Percentiles rank a stretch among this genome's conserved stretches.
Evolutionary conservation across 441 rosid genomes (phyloP).

Genomic region (Adansonia grandidieri): DNA sequence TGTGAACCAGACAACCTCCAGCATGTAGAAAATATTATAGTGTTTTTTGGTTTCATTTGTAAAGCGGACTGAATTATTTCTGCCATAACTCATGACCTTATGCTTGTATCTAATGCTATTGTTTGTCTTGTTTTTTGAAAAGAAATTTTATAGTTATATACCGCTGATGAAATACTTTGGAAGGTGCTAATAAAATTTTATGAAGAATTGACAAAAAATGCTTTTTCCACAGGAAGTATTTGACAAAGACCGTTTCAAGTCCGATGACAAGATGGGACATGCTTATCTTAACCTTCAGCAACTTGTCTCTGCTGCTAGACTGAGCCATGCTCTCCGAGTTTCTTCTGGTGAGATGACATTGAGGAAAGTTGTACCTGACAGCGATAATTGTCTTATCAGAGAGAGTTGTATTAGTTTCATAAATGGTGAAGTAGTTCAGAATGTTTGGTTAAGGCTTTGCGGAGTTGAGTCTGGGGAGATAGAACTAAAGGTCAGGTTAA

Average conservation of each 20-base stretch:
- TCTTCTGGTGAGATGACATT: slow-evolving; percentile 75
- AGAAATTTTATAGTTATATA: neutral
- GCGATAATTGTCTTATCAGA: slow-evolving; percentile 75
- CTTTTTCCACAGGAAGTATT: slow-evolving; percentile 77
- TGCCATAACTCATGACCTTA: neutral
- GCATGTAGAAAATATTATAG: neutral
- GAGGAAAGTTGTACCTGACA: slow-evolving; percentile 77
- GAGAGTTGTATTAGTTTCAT: slow-evolving; percentile 81
- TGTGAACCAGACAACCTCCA: slow-evolving; percentile 12
- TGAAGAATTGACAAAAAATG: slow-evolving; percentile 12
- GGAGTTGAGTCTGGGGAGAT: slow-evolving; percentile 95
- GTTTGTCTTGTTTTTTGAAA: neutral
- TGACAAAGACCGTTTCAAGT: slow-evolving; percentile 92
- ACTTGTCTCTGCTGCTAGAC: slow-evolving; percentile 73
- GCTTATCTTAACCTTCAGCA: slow-evolving; percentile 90
- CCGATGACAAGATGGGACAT: slow-evolving; percentile 97
- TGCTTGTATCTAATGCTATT: neutral
- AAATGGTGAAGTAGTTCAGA: slow-evolving; percentile 85
- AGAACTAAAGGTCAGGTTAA: slow-evolving; percentile 75
- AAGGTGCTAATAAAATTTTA: slow-evolving; percentile 10
- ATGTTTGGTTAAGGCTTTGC: slow-evolving; percentile 80
- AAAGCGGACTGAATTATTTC: neutral
- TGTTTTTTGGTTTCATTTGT: neutral
- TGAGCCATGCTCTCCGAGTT: slow-evolving; percentile 69
- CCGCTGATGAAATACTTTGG: neutral